A percentile compares a stretch with the other conserved stretches of the same genome.
phyloP scores from a whole-genome alignment of 768 basidiomycete genomes.

The Suillus americanus region DNA sequence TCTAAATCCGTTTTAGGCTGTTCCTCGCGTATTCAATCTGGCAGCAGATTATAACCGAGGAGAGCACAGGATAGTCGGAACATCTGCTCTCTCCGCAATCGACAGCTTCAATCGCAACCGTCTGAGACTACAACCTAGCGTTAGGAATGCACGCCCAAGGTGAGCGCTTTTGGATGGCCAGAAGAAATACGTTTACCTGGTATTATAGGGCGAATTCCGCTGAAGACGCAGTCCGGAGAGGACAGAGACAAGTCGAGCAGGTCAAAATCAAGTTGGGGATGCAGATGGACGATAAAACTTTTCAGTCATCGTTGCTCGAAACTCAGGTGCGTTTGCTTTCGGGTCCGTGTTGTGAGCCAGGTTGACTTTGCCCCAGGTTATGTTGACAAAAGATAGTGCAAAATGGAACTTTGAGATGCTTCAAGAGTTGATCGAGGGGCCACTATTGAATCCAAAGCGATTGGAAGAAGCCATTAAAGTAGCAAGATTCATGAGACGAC shows the following conservation, averaged over 20 bases:
- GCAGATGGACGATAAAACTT: slow-evolving; percentile 94
- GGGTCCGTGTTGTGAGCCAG: background rate
- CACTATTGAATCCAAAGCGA: slow-evolving; percentile 85
- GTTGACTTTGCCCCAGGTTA: slow-evolving; percentile 52
- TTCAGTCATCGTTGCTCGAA: slow-evolving; percentile 81
- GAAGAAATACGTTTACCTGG: background rate
- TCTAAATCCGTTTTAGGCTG: slow-evolving; percentile 48
- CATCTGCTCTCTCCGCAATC: slow-evolving; percentile 81
- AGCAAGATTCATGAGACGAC: slow-evolving; percentile 81
- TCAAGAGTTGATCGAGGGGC: slow-evolving; percentile 88
- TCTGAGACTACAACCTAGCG: slow-evolving; percentile 60
- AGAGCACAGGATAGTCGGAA: slow-evolving; percentile 79
- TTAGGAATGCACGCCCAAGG: slow-evolving; percentile 66
- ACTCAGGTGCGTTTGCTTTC: slow-evolving; percentile 60
- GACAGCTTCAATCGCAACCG: slow-evolving; percentile 94
- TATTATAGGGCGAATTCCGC: slow-evolving; percentile 66
- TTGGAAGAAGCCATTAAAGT: slow-evolving; percentile 94
- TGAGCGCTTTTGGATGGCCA: slow-evolving; percentile 27
- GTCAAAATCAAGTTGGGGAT: slow-evolving; percentile 86
- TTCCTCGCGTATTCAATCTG: slow-evolving; percentile 82
- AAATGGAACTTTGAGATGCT: slow-evolving; percentile 94
- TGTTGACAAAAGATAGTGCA: slow-evolving; percentile 81
- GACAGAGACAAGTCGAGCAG: slow-evolving; percentile 89
- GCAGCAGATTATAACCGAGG: slow-evolving; percentile 80
- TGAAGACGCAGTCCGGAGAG: slow-evolving; percentile 83